These are phyloP conservation scores for Globisporangium splendens DNA, from an alignment of 352 stramenopile genomes.

Conservation along the genomic window DNA sequence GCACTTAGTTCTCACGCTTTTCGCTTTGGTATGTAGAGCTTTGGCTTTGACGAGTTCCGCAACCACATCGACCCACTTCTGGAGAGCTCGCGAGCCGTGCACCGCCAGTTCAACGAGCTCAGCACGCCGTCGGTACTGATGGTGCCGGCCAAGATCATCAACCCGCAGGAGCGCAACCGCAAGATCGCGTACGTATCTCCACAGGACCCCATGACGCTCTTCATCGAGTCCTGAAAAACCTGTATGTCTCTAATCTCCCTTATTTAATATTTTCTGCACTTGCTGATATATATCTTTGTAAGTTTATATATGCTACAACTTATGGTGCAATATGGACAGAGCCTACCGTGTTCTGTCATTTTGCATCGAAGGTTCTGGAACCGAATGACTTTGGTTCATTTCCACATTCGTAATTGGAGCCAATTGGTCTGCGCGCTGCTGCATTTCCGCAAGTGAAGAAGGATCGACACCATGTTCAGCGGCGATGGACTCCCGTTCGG, in stretches of 20 bases:
- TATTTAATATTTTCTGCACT: not conserved
- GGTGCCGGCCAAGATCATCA: constrained; percentile 57
- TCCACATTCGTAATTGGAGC: too few relatives aligned
- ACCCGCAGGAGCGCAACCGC: constrained; percentile 19
- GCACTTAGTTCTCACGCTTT: constrained; percentile 7
- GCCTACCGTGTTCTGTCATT: not conserved
- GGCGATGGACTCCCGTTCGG: constrained; percentile 65
- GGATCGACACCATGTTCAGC: constrained; percentile 48
- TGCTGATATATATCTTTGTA: not conserved
- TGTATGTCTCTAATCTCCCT: not conserved
- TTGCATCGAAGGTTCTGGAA: constrained; percentile 17
- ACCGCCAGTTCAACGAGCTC: constrained; percentile 48
- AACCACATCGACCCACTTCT: constrained; percentile 64
- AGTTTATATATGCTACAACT: not conserved
- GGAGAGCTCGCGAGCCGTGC: constrained; percentile 44
- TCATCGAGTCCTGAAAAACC: constrained; percentile 19
- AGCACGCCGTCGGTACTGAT: constrained; percentile 61
- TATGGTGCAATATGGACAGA: not conserved
- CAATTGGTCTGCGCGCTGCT: not conserved
- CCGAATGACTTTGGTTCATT: not conserved
- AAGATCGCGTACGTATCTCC: constrained; percentile 49
- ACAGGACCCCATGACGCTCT: constrained; percentile 71
- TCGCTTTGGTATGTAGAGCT: constrained; percentile 25
- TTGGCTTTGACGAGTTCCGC: constrained; percentile 76
- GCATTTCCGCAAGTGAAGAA: not conserved